Conservation (phyloP, 345 rosid genomes). For the Bruguiera sexangula region DNA sequence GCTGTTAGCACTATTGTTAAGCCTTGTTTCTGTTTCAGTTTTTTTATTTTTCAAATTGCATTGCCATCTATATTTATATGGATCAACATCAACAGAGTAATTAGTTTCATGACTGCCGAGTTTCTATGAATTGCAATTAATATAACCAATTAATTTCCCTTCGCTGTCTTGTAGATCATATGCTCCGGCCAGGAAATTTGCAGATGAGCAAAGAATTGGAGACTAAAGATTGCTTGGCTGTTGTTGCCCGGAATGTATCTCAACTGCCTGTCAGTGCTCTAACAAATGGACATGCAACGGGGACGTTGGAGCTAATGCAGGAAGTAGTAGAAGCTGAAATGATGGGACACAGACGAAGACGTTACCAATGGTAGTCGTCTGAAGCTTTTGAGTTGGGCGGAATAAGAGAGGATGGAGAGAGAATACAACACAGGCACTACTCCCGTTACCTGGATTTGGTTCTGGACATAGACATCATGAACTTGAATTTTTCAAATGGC, state of each 20-base stretch:
- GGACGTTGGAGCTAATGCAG: background rate
- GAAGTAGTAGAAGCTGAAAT: slow-evolving; percentile 9
- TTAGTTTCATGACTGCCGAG: background rate
- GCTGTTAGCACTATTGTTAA: too few relatives aligned
- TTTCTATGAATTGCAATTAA: background rate
- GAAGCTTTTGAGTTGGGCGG: background rate
- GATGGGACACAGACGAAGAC: slow-evolving; percentile 11
- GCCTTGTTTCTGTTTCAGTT: too few relatives aligned
- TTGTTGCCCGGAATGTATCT: slow-evolving; percentile 16
- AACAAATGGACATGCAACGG: background rate
- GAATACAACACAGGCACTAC: background rate
- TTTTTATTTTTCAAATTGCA: background rate
- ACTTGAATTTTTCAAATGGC: too few relatives aligned
- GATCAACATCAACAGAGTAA: background rate
- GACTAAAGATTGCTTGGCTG: slow-evolving; percentile 11
- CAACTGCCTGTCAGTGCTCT: background rate
- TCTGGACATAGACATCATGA: too few relatives aligned
- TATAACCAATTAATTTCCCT: background rate
- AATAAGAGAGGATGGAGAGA: background rate
- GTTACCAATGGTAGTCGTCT: background rate
- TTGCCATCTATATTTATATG: background rate
- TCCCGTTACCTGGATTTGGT: background rate
- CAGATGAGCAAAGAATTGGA: background rate
- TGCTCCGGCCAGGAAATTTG: slow-evolving; percentile 1
- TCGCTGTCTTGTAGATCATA: background rate